Evolutionary conservation across 1,284 basidiomycete species (phyloP).

Genomic region (Tremellales sp.): DNA sequence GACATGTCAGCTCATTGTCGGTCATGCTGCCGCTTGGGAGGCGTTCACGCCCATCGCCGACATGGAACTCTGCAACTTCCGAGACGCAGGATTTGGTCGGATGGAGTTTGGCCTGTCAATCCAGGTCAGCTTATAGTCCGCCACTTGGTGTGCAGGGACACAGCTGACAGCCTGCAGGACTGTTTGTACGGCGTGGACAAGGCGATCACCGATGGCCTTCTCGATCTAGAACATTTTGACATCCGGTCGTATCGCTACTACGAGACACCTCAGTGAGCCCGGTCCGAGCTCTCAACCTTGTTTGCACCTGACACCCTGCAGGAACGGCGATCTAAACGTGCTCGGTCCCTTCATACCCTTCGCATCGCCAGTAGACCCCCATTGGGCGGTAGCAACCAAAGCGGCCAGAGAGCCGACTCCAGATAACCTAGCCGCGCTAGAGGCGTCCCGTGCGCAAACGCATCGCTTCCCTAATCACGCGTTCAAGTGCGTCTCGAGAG

Average conservation of each 20-base stretch:
- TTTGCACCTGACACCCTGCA: too few relatives aligned
- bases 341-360: slow-evolving; percentile 84
- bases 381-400: slow-evolving; percentile 18
- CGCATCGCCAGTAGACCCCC: slow-evolving; percentile 73
- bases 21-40: slow-evolving; percentile 87
- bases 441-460: background rate
- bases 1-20: slow-evolving; percentile 78
- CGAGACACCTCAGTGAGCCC: slow-evolving; percentile 73
- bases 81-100: slow-evolving; percentile 89
- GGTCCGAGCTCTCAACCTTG: too few relatives aligned
- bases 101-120: slow-evolving; percentile 91
- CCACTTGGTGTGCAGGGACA: background rate
- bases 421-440: background rate
- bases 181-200: slow-evolving; percentile 95
- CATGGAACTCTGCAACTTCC: slow-evolving; percentile 87
- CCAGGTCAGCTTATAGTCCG: slow-evolving; percentile 50
- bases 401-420: background rate
- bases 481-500: slow-evolving; percentile 83
- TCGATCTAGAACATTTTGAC: slow-evolving; percentile 85
- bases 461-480: slow-evolving; percentile 49
- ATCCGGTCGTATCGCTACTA: slow-evolving; percentile 64
- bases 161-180: slow-evolving; percentile 52
- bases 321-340: slow-evolving; percentile 96
- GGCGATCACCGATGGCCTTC: slow-evolving; percentile 80
- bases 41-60: slow-evolving; percentile 89